Base-by-base conservation (phyloP, 164 flowering plant genomes). In the Cinnamomum micranthum region DNA sequence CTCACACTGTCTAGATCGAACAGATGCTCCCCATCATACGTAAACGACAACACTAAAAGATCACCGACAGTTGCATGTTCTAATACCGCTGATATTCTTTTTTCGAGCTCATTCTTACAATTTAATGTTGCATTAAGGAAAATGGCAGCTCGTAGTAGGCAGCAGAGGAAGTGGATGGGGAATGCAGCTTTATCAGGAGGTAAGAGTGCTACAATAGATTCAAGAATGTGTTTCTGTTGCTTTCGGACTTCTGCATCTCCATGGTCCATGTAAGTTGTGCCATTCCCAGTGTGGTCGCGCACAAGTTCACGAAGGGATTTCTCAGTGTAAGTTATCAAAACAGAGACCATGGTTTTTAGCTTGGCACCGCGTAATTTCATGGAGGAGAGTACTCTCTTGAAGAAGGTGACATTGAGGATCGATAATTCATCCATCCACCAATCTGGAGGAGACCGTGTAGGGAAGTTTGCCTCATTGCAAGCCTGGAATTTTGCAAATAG, bases 341-440 rank as follows among this genome's bases (percentile, higher is more conserved):
- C 92, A 23, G 86, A 84, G 4, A 93, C 86, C 4, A 93, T 13
- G 25, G 90, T 81, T 3, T 85, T 80, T 1, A 88, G 50, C 70
- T 91, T 93, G 1, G 93, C 88, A 3, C 93, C 93, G 0, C 92
- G 85, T 5, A 76, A 75, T 64, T 87, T 92, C 94, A 95, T 89
- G 41, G 86, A 75, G 1, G 84, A n/a, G 9, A 92, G 69, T 55
- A 95, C 72, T 78, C 76, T 88, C 31, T 75, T 75, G 72, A 93
- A 86, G 70, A 82, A 87, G 5, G 65, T 68, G 19, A 92, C 78
- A 75, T 85, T 83, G 6, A 93, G 71, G 70, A 89, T 82, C 1
- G 91, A 70, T 2, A 95, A 83, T 81, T 95, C 99, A 65, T 89
- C 93, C 4, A 91, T 86, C 99, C 99, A 95, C 98, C 98, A 93